These are phyloP conservation scores for Saccharomycopsis guyanensis DNA, from an alignment of 805 yeast species.

Conservation along the genomic window DNA sequence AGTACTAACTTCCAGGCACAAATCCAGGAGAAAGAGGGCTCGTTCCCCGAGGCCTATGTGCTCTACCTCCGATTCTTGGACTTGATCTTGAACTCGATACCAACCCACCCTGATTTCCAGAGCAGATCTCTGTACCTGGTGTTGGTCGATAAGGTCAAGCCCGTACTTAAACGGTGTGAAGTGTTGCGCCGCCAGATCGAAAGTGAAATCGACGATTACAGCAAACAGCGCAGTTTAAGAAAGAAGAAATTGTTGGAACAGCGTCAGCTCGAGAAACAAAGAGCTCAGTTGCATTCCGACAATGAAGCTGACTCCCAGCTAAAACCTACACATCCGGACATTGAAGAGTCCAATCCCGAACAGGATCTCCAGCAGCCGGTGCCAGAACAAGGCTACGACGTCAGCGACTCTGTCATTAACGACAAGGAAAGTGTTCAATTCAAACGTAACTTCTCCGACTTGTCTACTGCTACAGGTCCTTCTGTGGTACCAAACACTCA, in stretches of 20 bases:
- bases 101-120: conserved; percentile 28
- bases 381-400: background rate
- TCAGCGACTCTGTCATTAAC: conserved; percentile 2
- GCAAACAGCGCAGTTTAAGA: conserved; percentile 25
- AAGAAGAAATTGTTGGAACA: conserved; percentile 24
- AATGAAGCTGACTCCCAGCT: conserved; percentile 23
- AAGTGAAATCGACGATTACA: conserved; percentile 11
- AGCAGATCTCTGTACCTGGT: conserved; percentile 12
- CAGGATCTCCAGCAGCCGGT: conserved; percentile 17
- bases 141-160: conserved; percentile 1
- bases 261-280: conserved; percentile 20
- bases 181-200: conserved; percentile 9
- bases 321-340: too few species aligned
- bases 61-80: conserved; percentile 31
- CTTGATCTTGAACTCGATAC: conserved; percentile 28
- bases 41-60: conserved; percentile 30
- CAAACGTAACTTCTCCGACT: conserved; percentile 9
- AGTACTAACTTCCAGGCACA: conserved; percentile 25
- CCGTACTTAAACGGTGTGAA: background rate
- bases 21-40: conserved; percentile 27
- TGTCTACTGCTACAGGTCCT: conserved; percentile 7
- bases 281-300: conserved; percentile 26
- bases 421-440: conserved; percentile 9
- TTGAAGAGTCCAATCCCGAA: background rate
- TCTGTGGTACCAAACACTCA: background rate